Evolutionary conservation across 257 asterid genomes (phyloP), one percentile per base, ranked within the genome.

Genomic region (Cruciata laevipes): DNA sequence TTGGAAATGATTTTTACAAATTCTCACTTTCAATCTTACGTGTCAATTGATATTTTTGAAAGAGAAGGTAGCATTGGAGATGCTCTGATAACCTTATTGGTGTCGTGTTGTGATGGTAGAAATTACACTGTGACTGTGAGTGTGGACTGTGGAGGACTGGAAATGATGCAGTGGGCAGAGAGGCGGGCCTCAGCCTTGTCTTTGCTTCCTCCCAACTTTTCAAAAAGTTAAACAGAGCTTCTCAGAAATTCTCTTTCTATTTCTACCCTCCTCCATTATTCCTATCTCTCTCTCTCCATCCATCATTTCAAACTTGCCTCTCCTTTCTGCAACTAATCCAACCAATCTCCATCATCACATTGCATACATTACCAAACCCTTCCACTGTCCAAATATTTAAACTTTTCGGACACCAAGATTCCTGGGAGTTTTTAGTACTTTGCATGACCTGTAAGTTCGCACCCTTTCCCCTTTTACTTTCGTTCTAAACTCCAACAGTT

Each of bases 381-480:
- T 7, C 8, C 6, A 3, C 31, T 60, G 58, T 31, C 57, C 64
- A 24, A 0, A 6, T 61, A 33, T 31, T 31, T 61, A 33, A 32
- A 31, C 44, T 31, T 32, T 38, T 42, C 1, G 66, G 73, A 56
- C 63, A 71, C 20, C 27, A 63, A 70, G 37, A 42, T 55, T 31
- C 38, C 66, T 14, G 32, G 65, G 44, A 31, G 60, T 32, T 66
- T 68, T 49, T 70, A 40, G 18, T 63, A 71, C 72, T 69, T 82
- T 75, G 52, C 74, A 83, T 81, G 81, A 75, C 82, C 86, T 74
- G 83, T 70, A 80, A 79, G 77, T 65, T 62, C 21, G 69, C 10
- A 18, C 12, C 49, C 58, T 63, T 38, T 24, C 27, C 66, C 40
- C 63, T 53, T 71, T 68, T 69, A 37, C 12, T 5, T 68, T 65